Percentiles rank a stretch among this genome's conserved stretches.
Conservation (phyloP, 83 land plant species). For the Picea abies region DNA sequence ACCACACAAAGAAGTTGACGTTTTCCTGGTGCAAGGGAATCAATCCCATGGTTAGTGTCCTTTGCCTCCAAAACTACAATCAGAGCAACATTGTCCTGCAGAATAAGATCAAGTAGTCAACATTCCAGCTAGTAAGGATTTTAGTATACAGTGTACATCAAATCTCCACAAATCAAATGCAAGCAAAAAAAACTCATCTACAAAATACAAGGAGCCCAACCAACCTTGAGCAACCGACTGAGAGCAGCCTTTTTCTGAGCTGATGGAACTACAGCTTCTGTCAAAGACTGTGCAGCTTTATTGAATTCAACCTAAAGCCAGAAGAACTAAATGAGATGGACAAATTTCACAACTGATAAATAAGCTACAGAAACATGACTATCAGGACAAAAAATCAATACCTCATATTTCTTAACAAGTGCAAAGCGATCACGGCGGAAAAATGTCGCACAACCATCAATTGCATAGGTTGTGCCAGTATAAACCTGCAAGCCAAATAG, state of each 20-base stretch:
- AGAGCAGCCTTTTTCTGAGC: conserved; percentile 84
- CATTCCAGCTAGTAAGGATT: neutral
- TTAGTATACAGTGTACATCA: conserved; percentile 11
- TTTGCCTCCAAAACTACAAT: conserved; percentile 91
- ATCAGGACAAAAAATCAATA: conserved; percentile 21
- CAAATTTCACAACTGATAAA: neutral
- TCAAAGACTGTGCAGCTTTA: conserved; percentile 96
- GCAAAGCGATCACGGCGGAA: conserved; percentile 88
- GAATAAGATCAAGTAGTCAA: conserved; percentile 3
- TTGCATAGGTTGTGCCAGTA: conserved; percentile 58
- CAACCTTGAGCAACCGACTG: conserved; percentile 89
- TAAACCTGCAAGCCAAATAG: conserved; percentile 53
- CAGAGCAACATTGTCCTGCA: conserved; percentile 96
- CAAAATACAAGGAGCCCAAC: neutral
- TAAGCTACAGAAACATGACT: neutral
- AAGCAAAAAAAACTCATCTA: neutral
- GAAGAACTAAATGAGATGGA: neutral
- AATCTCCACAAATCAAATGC: neutral
- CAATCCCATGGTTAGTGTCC: conserved; percentile 63
- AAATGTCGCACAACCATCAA: conserved; percentile 99
- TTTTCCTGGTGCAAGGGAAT: conserved; percentile 68
- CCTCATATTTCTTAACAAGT: conserved; percentile 99
- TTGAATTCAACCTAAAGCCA: conserved; percentile 92
- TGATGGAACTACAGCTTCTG: conserved; percentile 72
- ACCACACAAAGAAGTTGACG: conserved; percentile 97